Conservation (phyloP, 1,139 yeast genomes). For the Taphrina deformans region DNA sequence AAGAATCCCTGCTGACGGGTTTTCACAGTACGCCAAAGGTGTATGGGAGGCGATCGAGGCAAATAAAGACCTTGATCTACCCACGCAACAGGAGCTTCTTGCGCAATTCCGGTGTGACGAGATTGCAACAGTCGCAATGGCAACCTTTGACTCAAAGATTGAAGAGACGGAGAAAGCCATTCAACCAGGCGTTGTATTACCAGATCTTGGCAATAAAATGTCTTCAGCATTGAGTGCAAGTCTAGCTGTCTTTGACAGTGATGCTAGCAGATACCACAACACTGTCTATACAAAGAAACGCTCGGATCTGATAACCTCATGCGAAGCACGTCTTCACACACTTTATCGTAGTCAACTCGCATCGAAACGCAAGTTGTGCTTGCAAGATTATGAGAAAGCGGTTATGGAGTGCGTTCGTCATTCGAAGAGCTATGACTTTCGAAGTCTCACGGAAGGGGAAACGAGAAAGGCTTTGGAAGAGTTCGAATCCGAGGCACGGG, state of each 20-base stretch:
- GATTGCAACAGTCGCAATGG: slow-evolving; percentile 58
- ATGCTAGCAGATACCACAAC: slow-evolving; percentile 65
- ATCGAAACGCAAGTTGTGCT: slow-evolving; percentile 45
- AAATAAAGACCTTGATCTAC: slow-evolving; percentile 90
- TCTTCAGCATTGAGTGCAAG: slow-evolving; percentile 41
- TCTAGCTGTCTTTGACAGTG: slow-evolving; percentile 56
- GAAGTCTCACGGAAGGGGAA: slow-evolving; percentile 43
- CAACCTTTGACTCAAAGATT: slow-evolving; percentile 42
- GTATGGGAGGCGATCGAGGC: slow-evolving; percentile 93
- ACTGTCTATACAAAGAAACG: slow-evolving; percentile 62
- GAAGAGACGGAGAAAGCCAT: slow-evolving; percentile 36
- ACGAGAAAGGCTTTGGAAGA: slow-evolving; percentile 41
- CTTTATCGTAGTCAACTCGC: slow-evolving; percentile 52
- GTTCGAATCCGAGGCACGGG: slow-evolving; percentile 43
- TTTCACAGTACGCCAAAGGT: slow-evolving; percentile 87
- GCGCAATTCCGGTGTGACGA: slow-evolving; percentile 96
- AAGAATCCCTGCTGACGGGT: slow-evolving; percentile 87
- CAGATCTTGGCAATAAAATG: slow-evolving; percentile 29
- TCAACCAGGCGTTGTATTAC: slow-evolving; percentile 36
- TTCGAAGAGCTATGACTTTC: slow-evolving; percentile 37
- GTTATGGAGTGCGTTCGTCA: slow-evolving; percentile 40
- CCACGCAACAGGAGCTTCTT: slow-evolving; percentile 92
- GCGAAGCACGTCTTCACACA: slow-evolving; percentile 51
- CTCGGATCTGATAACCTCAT: slow-evolving; percentile 49
- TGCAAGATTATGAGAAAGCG: slow-evolving; percentile 42